Base-by-base conservation (phyloP, 2,329 filamentous ascomycete species). In the Beauveria varroae region DNA sequence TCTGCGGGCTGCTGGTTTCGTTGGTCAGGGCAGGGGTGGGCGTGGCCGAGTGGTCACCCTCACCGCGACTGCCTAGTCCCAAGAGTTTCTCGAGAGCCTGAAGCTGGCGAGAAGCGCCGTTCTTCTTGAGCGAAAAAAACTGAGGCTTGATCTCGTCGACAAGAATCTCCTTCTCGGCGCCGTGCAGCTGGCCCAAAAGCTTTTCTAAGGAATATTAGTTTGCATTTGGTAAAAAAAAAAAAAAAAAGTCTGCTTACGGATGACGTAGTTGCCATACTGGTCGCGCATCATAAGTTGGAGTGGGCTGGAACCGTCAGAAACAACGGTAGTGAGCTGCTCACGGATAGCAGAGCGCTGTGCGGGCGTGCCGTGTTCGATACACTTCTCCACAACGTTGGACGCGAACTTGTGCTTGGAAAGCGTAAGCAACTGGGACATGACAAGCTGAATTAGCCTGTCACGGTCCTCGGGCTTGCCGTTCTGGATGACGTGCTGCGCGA, bases 381-480 rank as follows among this genome's bases (percentile, higher is more conserved):
- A 96, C 74, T 91, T 93, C 75, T 99, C 95, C 0, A 99, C 93
- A 3, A 99, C 93, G 68, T 99, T 98, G 69, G 93, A 97, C 0
- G 95, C 93, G 69, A 91, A 96, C 72, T 99, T 99, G 78, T 98
- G 91, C 78, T 92, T 96, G 28, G 92, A 96, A 67, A 91, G 87
- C 1, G 78, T 76, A 44, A 96, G 75, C 2, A 96, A 78, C 62
- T 91, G 84, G 14, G 80, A 79, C 65, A 87, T 86, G 65, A 98
- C 88, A 52, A 91, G 78, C 28, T 81, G 76, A 61, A 96, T 89
- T 68, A 97, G 88, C 67, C 81, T 85, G 16, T 81, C 80, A 22
- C 87, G 85, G 68, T 97, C 91, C 61, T 88, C 85, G 4, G 83
- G 80, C 57, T 86, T 82, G 26, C 93, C 93, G 65, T 91, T 85